Evolutionary conservation across 306 rosid genomes (phyloP).

Genomic region (Spatholobus suberectus): DNA sequence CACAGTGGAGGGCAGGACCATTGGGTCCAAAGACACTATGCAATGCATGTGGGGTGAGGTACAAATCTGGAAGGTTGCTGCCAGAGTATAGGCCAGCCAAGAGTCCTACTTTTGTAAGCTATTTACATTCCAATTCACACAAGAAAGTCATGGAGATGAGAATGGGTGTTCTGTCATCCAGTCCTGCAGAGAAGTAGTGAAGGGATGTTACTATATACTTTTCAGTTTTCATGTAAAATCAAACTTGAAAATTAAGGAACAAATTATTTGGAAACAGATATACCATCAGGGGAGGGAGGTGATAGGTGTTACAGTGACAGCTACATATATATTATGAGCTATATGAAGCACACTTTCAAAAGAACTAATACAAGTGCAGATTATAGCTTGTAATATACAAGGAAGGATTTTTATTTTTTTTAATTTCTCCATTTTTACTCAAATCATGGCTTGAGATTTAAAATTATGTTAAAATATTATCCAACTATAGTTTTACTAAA

Average conservation of each 20-base stretch:
- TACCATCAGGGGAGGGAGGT: too few relatives aligned
- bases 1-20: constrained; percentile 54
- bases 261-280: constrained; percentile 17
- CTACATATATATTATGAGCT: not conserved
- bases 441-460: not conserved
- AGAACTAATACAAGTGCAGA: not conserved
- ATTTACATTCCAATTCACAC: constrained; percentile 52
- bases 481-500: not conserved
- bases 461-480: not conserved
- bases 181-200: not conserved
- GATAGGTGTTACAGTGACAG: not conserved
- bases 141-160: constrained; percentile 55
- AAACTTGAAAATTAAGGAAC: constrained; percentile 5
- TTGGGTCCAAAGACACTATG: constrained; percentile 49
- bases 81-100: constrained; percentile 56
- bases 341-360: not conserved
- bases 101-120: constrained; percentile 52
- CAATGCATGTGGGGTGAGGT: constrained; percentile 59
- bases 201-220: constrained; percentile 10
- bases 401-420: not conserved
- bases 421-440: not conserved
- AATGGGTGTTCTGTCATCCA: constrained; percentile 34
- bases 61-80: constrained; percentile 53
- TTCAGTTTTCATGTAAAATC: constrained; percentile 29
- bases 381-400: not conserved